Evolutionary conservation across 768 basidiomycete genomes (phyloP), one percentile per base, ranked within the genome.

Genomic region (Suillus ampliporus): DNA sequence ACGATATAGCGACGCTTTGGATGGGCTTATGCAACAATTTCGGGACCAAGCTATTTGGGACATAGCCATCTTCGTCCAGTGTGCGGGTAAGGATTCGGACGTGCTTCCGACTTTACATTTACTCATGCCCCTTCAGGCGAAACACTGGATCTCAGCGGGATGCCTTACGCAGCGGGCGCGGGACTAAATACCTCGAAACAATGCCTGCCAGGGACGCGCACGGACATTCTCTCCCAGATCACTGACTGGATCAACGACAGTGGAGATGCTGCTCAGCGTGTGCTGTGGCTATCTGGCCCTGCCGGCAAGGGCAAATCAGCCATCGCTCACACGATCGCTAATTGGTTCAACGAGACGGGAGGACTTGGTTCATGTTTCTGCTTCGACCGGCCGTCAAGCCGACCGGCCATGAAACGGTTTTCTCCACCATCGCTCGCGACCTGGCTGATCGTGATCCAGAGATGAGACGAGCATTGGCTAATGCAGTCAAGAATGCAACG

Each of bases 241-340:
- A 53, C 51, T 9, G 46, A 58, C 23, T 72, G 71, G 71, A 57
- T 62, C 5, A 54, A 63, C 38, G 26, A 46, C 21, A 35, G 6
- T 1, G 21, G 31, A 37, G 57, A 47, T 14, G 23, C 34, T 13
- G 21, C 47, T 40, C 41, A 54, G 28, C 60, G 63, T 10, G 57
- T 71, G 9, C 62, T 60, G 41, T 58, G 64, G 37, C 67, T 71
- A 15, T 23, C 54, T 13, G 69, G 69, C 3, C 54, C 43, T 19
- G 40, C 62, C 8, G 72, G 71, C 31, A 76, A 67, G 1, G 76
- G 76, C 4, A 77, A 77, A 54, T 74, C 76, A 7, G 65, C 72
- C 1, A 60, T 77, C 23, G 66, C 69, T 34, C 61, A 69, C 35
- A 64, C 71, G 1, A 61, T 65, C n/a, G 66, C 68, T 17, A 4